Percentiles rank a stretch among this genome's conserved stretches.
phyloP scores from a whole-genome alignment of 768 basidiomycete species.

The Tubosaeta brunneosetosa region DNA sequence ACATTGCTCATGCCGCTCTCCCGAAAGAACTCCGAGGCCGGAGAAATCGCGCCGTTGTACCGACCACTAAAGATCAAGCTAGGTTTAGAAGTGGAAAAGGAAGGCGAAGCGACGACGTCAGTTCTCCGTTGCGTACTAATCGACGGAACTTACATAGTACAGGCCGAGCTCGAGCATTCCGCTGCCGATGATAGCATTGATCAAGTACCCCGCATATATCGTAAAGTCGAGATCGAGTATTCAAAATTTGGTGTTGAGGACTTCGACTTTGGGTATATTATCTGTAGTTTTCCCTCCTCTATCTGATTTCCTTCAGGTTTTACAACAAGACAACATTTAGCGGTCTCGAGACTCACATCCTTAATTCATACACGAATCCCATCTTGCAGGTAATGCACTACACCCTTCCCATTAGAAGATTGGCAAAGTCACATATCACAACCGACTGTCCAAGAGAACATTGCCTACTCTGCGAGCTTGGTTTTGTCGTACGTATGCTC shows the following conservation, averaged over 20 bases:
- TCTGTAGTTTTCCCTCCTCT: neutral
- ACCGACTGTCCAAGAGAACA: conserved; percentile 86
- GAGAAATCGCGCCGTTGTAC: conserved; percentile 63
- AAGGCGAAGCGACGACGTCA: conserved; percentile 41
- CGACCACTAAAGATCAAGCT: conserved; percentile 52
- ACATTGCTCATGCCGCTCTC: conserved; percentile 82
- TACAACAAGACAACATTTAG: conserved; percentile 90
- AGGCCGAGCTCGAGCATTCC: conserved; percentile 54
- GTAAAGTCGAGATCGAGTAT: conserved; percentile 95
- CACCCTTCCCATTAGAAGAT: conserved; percentile 62
- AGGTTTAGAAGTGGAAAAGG: conserved; percentile 83
- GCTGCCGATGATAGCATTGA: conserved; percentile 49
- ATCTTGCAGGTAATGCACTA: conserved; percentile 90
- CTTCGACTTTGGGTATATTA: conserved; percentile 88
- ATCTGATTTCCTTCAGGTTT: conserved; percentile 48
- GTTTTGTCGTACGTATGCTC: conserved; percentile 92
- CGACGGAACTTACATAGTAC: conserved; percentile 1
- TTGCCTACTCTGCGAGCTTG: conserved; percentile 91
- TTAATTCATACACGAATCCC: conserved; percentile 95
- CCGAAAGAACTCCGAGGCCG: conserved; percentile 82
- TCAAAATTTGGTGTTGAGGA: conserved; percentile 98
- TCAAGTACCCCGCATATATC: conserved; percentile 75
- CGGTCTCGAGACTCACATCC: conserved; percentile 93
- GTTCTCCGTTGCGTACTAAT: conserved; percentile 2
- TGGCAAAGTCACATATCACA: conserved; percentile 90